These are phyloP conservation scores for Xylaria multiplex DNA, from an alignment of 2,329 filamentous ascomycete species.

Conservation along the genomic window DNA sequence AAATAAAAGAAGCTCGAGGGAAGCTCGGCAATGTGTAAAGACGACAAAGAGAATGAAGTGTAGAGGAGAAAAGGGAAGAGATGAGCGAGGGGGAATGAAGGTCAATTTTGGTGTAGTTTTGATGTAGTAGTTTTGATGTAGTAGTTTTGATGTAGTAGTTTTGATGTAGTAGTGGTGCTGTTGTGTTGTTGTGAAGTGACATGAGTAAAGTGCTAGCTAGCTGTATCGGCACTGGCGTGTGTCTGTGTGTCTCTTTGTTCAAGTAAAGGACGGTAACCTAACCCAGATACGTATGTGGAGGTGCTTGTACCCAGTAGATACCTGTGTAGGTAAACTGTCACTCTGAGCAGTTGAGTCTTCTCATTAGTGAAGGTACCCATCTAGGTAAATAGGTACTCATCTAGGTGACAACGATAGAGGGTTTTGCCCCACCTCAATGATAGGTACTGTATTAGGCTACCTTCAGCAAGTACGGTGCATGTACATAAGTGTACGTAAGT, in stretches of 20 bases:
- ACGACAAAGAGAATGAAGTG: conserved; percentile 4
- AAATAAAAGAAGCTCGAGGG: too few species aligned
- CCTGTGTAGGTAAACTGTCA: neutral
- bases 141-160: neutral
- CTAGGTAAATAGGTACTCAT: neutral
- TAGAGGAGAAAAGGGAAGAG: neutral
- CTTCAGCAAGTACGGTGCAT: too few species aligned
- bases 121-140: neutral
- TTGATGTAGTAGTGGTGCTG: neutral
- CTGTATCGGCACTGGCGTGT: neutral
- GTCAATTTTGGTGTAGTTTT: conserved; percentile 1
- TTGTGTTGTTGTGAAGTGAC: neutral
- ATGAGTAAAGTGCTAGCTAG: neutral
- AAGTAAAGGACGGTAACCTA: neutral
- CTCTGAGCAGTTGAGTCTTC: too few species aligned
- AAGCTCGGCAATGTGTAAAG: neutral
- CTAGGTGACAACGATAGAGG: too few species aligned
- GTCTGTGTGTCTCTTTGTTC: too few species aligned
- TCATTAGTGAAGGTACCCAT: too few species aligned
- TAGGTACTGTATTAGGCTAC: too few species aligned
- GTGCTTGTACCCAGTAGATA: neutral
- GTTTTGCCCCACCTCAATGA: too few species aligned
- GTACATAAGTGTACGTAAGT: too few species aligned
- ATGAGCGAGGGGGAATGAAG: conserved; percentile 13
- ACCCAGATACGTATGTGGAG: neutral